Evolutionary conservation across 176 grass and related monocot species (phyloP), one percentile per base, ranked within the genome.

Genomic region (Dendrocalamus sinicus): DNA sequence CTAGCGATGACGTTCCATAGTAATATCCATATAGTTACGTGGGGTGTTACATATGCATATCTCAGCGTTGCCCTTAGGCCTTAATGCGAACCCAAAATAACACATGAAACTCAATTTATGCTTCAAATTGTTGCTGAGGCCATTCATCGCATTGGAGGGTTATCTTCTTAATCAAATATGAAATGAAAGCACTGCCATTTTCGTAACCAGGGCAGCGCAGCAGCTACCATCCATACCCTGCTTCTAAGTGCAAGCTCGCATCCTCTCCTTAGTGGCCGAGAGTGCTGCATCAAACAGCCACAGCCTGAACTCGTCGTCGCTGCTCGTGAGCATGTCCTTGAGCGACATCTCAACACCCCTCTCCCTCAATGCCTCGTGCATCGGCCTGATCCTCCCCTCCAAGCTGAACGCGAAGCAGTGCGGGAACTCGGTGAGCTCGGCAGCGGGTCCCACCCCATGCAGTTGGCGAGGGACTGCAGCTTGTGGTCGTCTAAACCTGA

Each of bases 341-440:
- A 98, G 51, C 0, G 87, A 47, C 76, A 98, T 85, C 14, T 83
- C 22, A 20, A 91, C 7, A 6, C 87, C 64, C 40, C 55, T 87
- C 47, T 92, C 72, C 41, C 26, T 85, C 40, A 93, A 68, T 9
- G 54, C 58, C n/a, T 45, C 51, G 40, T 98, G 6, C 68, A 93
- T 86, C 4, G 87, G 83, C 40, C 77, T 92, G 22, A 95, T 98
- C 86, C 85, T 93, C 61, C 89, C 87, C 47, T 98, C 89, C 75
- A 98, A 68, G 68, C 89, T 98, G 83, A 95, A 98, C 0, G 89
- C 91, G n/a, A 98, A 95, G 83, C 90, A 98, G 75, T 98, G 93
- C 7, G 95, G 93, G 84, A 98, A 98, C 67, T 79, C 74, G 46
- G 72, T 20, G 15, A 95, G 85, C 60, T 98, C 95, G 0, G 74